Percentiles rank a stretch among this genome's conserved stretches.
These are phyloP conservation scores for Calocera viscosa DNA, from an alignment of 768 basidiomycete species.

Conservation along the genomic window DNA sequence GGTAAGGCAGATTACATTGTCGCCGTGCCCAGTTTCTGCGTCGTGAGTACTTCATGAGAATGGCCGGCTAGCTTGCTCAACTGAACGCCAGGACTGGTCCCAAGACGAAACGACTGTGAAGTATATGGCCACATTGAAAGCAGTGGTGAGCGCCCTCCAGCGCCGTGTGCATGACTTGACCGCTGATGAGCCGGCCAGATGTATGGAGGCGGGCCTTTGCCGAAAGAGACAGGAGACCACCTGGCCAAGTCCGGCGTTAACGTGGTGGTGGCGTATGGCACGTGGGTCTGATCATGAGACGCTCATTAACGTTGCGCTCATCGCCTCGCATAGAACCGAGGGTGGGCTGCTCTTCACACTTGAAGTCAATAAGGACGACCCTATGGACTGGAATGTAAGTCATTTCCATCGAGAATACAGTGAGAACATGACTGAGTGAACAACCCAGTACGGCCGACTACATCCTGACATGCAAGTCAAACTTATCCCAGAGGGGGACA, in stretches of 20 bases:
- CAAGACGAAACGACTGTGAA: constrained; percentile 15
- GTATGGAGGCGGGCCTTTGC: constrained; percentile 26
- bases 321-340: no score
- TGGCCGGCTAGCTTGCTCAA: neutral
- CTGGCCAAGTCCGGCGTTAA: constrained; percentile 20
- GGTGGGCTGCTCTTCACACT: neutral
- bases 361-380: neutral
- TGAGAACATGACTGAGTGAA: no score
- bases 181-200: constrained; percentile 16
- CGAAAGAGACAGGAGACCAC: constrained; percentile 20
- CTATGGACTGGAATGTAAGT: neutral
- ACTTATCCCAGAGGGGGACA: neutral
- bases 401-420: neutral
- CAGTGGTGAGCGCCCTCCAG: constrained; percentile 16
- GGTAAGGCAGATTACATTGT: no score
- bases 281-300: no score
- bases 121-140: constrained; percentile 19
- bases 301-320: no score
- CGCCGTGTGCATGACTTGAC: neutral
- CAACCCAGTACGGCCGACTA: neutral
- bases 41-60: no score
- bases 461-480: neutral
- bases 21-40: no score
- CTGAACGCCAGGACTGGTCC: constrained; percentile 21
- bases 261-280: constrained; percentile 14